Conservation (phyloP, 192 early-diverging fungal genomes). For the Bifiguratus adelaidae region DNA sequence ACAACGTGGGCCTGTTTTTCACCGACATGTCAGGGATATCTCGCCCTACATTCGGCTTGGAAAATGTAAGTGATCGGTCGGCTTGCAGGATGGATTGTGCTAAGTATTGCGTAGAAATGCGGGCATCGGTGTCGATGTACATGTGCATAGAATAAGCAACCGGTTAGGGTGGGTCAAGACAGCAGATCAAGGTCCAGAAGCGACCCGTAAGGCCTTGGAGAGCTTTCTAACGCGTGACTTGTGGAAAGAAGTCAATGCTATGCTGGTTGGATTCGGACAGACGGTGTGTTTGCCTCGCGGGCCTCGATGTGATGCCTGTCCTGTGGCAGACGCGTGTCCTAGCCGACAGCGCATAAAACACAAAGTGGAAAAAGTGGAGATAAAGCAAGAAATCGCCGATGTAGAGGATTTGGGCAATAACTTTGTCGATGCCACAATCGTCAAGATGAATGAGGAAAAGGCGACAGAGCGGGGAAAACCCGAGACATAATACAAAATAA, state of each 20-base stretch:
- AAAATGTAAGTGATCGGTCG: slow-evolving; percentile 36
- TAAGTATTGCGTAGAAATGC: slow-evolving; percentile 28
- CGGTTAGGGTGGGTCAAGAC: slow-evolving; percentile 81
- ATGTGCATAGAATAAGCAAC: slow-evolving; percentile 87
- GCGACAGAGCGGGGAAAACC: too few relatives aligned
- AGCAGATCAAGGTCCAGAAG: slow-evolving; percentile 66
- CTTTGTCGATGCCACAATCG: too few relatives aligned
- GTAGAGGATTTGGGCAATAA: too few relatives aligned
- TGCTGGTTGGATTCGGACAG: slow-evolving; percentile 92
- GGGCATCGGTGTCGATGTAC: slow-evolving; percentile 94
- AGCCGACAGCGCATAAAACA: not conserved
- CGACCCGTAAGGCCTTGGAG: slow-evolving; percentile 62
- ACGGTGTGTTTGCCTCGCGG: slow-evolving; percentile 58
- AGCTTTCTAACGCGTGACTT: slow-evolving; percentile 72
- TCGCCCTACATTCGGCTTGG: slow-evolving; percentile 82
- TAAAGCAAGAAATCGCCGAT: too few relatives aligned
- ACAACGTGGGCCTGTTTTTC: not conserved
- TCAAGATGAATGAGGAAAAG: too few relatives aligned
- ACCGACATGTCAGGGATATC: slow-evolving; percentile 38
- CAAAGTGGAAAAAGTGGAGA: not conserved
- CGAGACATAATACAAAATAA: too few relatives aligned
- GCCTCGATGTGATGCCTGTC: slow-evolving; percentile 73
- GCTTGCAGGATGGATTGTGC: too few relatives aligned
- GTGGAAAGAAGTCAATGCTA: slow-evolving; percentile 82
- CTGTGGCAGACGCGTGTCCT: slow-evolving; percentile 63